Evolutionary conservation across 2,329 filamentous ascomycete genomes (phyloP).

Genomic region (Rhynchosporium agropyri): DNA sequence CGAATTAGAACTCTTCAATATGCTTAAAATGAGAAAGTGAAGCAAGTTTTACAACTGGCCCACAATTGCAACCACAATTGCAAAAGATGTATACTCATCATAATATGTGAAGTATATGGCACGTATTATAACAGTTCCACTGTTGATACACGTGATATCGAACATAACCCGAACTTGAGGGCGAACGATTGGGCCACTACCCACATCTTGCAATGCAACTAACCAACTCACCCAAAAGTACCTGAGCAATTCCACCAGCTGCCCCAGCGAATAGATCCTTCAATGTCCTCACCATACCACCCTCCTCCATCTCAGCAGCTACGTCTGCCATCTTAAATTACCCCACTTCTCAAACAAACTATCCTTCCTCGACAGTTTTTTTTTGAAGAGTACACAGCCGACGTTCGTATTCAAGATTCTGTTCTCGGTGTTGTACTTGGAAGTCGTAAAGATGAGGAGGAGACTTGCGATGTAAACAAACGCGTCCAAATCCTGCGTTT

Average conservation of each 20-base stretch:
- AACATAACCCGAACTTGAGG: slow-evolving; percentile 18
- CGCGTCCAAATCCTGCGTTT: background rate
- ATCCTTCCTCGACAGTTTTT: background rate
- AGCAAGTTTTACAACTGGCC: background rate
- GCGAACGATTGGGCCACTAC: slow-evolving; percentile 12
- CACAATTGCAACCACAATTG: background rate
- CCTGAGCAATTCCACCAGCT: slow-evolving; percentile 89
- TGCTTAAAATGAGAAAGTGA: background rate
- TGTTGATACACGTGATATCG: slow-evolving; percentile 23
- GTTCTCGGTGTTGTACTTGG: background rate
- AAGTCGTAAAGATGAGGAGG: background rate
- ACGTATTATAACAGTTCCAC: slow-evolving; percentile 4
- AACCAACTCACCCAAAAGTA: slow-evolving; percentile 76
- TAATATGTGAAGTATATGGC: background rate
- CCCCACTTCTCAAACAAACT: slow-evolving; percentile 16
- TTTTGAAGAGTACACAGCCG: background rate
- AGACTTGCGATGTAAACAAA: slow-evolving; percentile 15
- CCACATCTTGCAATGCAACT: slow-evolving; percentile 16
- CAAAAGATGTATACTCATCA: background rate
- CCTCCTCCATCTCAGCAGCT: slow-evolving; percentile 40
- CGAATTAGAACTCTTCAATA: slow-evolving; percentile 2
- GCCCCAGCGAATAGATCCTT: slow-evolving; percentile 94
- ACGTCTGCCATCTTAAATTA: slow-evolving; percentile 39
- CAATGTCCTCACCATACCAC: slow-evolving; percentile 39
- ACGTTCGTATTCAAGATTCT: no score